Percentiles rank a stretch among this genome's conserved stretches.
Conservation (phyloP, 163 green algal species). For the Scenedesmus sp. region DNA sequence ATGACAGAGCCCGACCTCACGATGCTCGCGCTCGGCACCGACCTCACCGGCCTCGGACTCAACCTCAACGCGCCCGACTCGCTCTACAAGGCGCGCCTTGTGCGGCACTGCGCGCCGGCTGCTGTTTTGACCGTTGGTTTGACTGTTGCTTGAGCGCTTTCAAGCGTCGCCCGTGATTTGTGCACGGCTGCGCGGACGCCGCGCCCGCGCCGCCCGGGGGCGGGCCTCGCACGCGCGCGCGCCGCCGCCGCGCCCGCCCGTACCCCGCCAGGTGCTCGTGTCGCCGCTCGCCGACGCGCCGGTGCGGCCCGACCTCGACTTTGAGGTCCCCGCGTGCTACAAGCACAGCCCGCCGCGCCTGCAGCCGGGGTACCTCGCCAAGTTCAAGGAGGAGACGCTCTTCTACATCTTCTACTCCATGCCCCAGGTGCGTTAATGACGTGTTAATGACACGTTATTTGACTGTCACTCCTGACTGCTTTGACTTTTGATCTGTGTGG, state of each 20-base stretch:
- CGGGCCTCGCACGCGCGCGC: slow-evolving; percentile 94
- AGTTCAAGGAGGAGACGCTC: slow-evolving; percentile 96
- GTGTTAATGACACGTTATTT: too few relatives aligned
- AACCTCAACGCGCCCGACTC: slow-evolving; percentile 90
- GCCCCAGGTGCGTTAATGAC: slow-evolving; percentile 60
- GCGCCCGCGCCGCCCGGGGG: slow-evolving; percentile 91
- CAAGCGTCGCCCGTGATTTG: too few relatives aligned
- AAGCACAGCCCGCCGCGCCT: slow-evolving; percentile 82
- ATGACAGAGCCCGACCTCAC: slow-evolving; percentile 94
- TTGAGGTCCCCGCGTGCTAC: slow-evolving; percentile 88
- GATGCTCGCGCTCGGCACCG: slow-evolving; percentile 93
- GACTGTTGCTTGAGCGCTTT: too few relatives aligned
- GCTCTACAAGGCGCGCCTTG: slow-evolving; percentile 77
- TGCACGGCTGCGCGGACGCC: slow-evolving; percentile 89
- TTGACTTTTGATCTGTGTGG: background rate
- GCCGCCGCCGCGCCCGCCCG: slow-evolving; percentile 78
- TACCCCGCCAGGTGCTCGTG: slow-evolving; percentile 82
- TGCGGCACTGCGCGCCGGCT: too few relatives aligned
- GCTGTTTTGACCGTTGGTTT: too few relatives aligned
- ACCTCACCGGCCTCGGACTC: slow-evolving; percentile 95
- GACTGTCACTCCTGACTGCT: too few relatives aligned
- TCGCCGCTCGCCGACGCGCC: slow-evolving; percentile 88
- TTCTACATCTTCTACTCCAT: slow-evolving; percentile 98
- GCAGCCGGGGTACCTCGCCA: slow-evolving; percentile 86
- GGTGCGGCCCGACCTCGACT: slow-evolving; percentile 75